Evolutionary conservation across 1,139 yeast species (phyloP), one percentile per base, ranked within the genome.

Genomic region (Geotrichum fermentans): DNA sequence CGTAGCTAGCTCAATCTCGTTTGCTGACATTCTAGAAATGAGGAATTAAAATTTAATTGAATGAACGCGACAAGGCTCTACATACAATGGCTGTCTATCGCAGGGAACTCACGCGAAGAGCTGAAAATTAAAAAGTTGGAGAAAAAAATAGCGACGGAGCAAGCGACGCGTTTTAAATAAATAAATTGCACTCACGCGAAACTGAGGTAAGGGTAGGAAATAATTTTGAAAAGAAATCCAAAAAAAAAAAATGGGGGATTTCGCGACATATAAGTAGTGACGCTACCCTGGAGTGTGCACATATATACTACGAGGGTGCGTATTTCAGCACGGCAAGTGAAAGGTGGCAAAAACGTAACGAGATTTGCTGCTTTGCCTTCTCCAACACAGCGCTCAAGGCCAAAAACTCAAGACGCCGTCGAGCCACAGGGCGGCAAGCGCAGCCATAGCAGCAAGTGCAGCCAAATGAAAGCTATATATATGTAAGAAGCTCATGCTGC

Each of bases 1-100:
- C 10, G 49, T 45, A 10, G 49, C 44, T 10, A 45, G 28, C 39
- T 45, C 44, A 30, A 45, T 45, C 33, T 45, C 49, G 28, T 45
- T 22, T 22, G 33, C 40, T 8, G 49, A 45, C 49, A 45, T 45
- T n/a, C n/a, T n/a, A n/a, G n/a, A n/a, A n/a, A 35, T n/a, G 20
- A 17, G 20, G 17, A n/a, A 14, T 18, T n/a, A 34, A 34, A 34
- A 18, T n/a, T 16, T 29, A 42, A 22, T 22, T 29, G 14, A n/a
- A 22, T 14, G 32, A 22, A 42, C n/a, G 21, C 14, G 32, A 21
- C 29, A n/a, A n/a, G 4, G 21, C 8, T n/a, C n/a, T n/a, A n/a
- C n/a, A n/a, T n/a, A n/a, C n/a, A n/a, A n/a, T n/a, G n/a, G n/a
- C n/a, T n/a, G n/a, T n/a, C 5, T 6, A 21, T n/a, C 4, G 8